Evolutionary conservation across 2,329 filamentous ascomycete species (phyloP), one percentile per base, ranked within the genome.

Genomic region (Fusarium nygamai): DNA sequence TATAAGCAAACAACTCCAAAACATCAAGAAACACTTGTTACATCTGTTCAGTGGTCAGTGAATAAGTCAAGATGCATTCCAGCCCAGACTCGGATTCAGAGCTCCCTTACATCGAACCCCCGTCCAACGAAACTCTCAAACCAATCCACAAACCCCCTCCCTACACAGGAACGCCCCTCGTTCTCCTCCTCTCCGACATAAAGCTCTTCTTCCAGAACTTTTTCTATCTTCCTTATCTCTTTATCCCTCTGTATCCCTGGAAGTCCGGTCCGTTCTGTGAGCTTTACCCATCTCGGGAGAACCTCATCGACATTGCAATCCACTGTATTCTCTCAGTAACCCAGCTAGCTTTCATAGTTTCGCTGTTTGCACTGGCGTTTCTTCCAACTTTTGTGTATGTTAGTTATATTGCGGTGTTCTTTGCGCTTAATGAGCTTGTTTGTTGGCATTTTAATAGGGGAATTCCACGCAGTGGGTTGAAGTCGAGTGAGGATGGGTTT

Each of bases 361-460:
- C 64, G 16, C 65, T 73, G 3, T n/a, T 62, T 39, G 27, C 47
- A 14, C 24, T 73, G 2, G 1, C 27, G 0, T 66, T 61, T 13
- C 47, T 73, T 4, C 61, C 71, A 1, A 39, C 27, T 10, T 53
- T 61, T 29, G 29, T 61, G 9, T 73, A 69, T 22, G 2, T 72
- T 4, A 20, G 24, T 6, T 73, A 63, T 44, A 16, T 69, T 20
- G 44, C 16, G 17, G 16, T 44, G 5, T 64, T 54, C 31, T 31
- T 66, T 13, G 29, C 27, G 4, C 20, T 48, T 0, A 72, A 72
- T 41, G 57, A 61, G 5, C 13, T 69, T 16, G 36, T 72, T 16
- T 72, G 69, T 20, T 68, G 51, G 53, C 61, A 69, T 44, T 72
- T 69, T 27, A 72, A 73, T 19, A 61, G 19, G 12, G 54, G 51